Evolutionary conservation across 495 filamentous ascomycete genomes (phyloP).

Genomic region (Neurospora sp.): DNA sequence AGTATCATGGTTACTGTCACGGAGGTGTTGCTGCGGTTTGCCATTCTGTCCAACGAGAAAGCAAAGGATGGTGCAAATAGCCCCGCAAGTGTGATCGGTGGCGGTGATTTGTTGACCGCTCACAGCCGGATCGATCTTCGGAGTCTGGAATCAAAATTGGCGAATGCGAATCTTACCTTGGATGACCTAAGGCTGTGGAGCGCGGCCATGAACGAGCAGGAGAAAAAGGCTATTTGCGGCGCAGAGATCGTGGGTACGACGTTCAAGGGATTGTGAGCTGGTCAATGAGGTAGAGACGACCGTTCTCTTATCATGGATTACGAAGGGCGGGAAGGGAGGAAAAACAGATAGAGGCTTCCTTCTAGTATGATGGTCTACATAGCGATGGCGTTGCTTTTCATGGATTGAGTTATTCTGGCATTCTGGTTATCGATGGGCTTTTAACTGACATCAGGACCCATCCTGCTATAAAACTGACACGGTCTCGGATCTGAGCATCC

Average conservation of each 20-base stretch:
- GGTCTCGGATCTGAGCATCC: background rate
- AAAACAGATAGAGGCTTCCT: background rate
- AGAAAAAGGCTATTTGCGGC: conserved; percentile 38
- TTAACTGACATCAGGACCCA: background rate
- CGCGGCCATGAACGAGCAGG: conserved; percentile 24
- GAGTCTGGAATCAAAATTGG: conserved; percentile 8
- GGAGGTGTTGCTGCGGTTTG: conserved; percentile 83
- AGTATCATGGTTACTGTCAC: conserved; percentile 84
- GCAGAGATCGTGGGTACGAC: conserved; percentile 30
- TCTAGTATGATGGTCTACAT: background rate
- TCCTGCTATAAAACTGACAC: background rate
- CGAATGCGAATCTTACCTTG: conserved; percentile 28
- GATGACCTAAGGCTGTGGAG: conserved; percentile 29
- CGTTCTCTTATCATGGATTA: background rate
- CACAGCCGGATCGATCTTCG: conserved; percentile 10
- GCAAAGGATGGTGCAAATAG: conserved; percentile 11
- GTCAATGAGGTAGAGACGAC: background rate
- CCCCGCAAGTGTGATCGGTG: conserved; percentile 1
- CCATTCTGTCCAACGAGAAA: conserved; percentile 50
- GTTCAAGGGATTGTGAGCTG: conserved; percentile 24
- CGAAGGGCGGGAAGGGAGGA: background rate
- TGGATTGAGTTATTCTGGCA: background rate
- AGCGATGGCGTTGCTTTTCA: background rate
- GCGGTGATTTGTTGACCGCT: conserved; percentile 3
- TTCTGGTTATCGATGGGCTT: background rate